Evolutionary conservation across 805 yeast species (phyloP), one percentile per base, ranked within the genome.

Genomic region (Candida tammaniensis): DNA sequence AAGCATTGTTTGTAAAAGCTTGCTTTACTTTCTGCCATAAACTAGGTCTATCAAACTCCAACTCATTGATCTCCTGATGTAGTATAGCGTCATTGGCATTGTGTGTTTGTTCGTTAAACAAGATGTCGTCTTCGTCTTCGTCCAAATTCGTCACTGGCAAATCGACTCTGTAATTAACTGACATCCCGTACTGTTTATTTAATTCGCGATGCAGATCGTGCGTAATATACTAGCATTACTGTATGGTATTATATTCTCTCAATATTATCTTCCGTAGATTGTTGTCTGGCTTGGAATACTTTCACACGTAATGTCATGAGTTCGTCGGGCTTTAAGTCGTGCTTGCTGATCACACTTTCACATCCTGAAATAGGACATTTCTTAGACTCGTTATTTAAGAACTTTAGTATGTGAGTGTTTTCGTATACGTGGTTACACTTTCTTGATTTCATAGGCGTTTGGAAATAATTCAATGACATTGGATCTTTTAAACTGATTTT

Each of bases 401-500:
- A 62, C 13, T 54, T 55, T 8, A 43, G 30, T 1, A 82, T 60
- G 14, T 75, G 68, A 3, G 48, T 57, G 33, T 60, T 56, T 45
- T 83, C 89, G 49, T 70, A 82, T 0, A 76, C 74, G 57, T 85
- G 94, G 0, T 65, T 62, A 56, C 94, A 85, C 19, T 51, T 55
- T 17, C 47, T 55, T 3, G 82, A 74, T n/a, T 61, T 70, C 47
- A 74, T 63, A 0, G 94, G 93, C 3, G 57, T 58, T 15, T 54
- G 61, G 53, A 74, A 81, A 27, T 62, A 53, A 33, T 68, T 62
- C 38, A 72, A 50, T 0, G 88, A 75, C 10, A 84, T 64, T 0
- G 91, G 91, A 51, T 89, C 87, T 17, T 64, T 70, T 38, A 85
- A 51, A 30, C 80, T 77, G n/a, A 85, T 62, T 23, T 61, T 73